Evolutionary conservation across 208 protist genomes (phyloP).

Genomic region (Leishmania guyanensis): DNA sequence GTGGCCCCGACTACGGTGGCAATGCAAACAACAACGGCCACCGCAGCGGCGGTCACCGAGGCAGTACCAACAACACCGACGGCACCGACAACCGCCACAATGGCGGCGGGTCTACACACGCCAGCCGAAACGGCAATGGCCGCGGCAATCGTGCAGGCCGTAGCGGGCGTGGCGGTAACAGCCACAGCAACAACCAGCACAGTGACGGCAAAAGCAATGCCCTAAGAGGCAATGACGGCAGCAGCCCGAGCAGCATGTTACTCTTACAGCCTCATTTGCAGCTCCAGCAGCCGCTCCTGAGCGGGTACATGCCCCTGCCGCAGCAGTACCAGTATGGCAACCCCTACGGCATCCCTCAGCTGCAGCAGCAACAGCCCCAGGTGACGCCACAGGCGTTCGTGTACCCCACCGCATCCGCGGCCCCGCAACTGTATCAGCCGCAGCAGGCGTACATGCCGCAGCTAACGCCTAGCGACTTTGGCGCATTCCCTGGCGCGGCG

Average conservation of each 20-base stretch:
- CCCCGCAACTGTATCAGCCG: neutral
- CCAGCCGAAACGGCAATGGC: slow-evolving; percentile 11
- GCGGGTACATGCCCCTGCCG: slow-evolving; percentile 16
- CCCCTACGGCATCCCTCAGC: slow-evolving; percentile 14
- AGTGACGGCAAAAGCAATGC: slow-evolving; percentile 26
- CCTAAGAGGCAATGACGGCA: slow-evolving; percentile 19
- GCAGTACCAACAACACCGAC: slow-evolving; percentile 2
- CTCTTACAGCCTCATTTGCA: slow-evolving; percentile 21
- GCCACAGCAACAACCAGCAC: slow-evolving; percentile 14
- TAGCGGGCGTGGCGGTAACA: slow-evolving; percentile 17
- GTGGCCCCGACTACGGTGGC: slow-evolving; percentile 41
- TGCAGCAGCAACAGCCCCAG: slow-evolving; percentile 16
- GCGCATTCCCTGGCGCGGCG: slow-evolving; percentile 1
- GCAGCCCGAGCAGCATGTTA: slow-evolving; percentile 18
- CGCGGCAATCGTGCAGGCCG: slow-evolving; percentile 15
- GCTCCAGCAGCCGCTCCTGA: slow-evolving; percentile 6
- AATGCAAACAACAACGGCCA: slow-evolving; percentile 28
- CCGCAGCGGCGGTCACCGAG: slow-evolving; percentile 13
- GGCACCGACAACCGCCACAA: slow-evolving; percentile 19
- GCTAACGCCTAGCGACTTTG: slow-evolving; percentile 11
- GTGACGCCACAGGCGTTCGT: slow-evolving; percentile 4
- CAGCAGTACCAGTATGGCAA: slow-evolving; percentile 13
- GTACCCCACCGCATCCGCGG: slow-evolving; percentile 2
- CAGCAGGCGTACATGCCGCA: slow-evolving; percentile 23
- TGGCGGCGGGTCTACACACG: slow-evolving; percentile 3